Base-by-base conservation (phyloP, 352 stramenopile species). In the Salisapilia sapeloensis region DNA sequence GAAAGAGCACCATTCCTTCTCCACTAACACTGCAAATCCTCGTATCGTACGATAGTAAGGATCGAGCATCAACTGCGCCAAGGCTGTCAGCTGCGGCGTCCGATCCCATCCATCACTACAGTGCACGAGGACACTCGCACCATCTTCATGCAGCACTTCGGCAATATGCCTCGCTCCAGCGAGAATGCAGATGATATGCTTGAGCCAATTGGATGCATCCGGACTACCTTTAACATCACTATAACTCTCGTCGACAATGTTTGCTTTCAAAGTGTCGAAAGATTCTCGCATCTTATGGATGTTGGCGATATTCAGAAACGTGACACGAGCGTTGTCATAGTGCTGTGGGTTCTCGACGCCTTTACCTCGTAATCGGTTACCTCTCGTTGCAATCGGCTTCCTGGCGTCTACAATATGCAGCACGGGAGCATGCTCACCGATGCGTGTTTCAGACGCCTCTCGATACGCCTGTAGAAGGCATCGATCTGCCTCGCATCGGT, bases 1-100 rank as follows among this genome's bases (percentile, higher is more conserved):
- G n/a, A n/a, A n/a, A n/a, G n/a, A n/a, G 50, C 94, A 94, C 85
- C 96, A 99, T 35, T 99, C 95, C 49, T 99, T 99, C 63, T 99
- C 93, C 11, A 99, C 76, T 7, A 99, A 62, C 11, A 60, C 46
- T 33, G 86, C 75, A 40, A 99, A 99, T 2, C 96, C 96, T 21
- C 85, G 64, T n/a, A 96, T 45, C 6, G 95, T 99, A 23, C 96
- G 76, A 46, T 97, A 99, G 61, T 92, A 95, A 10, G 94, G 89
- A 53, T 99, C 95, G 10, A 99, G 50, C 46, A 99, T 78, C 17
- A 99, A 45, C 64, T 99, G 82, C 0, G 93, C 84, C 8, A 99
- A 56, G 14, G 77, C 72, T 1, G 84, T 71, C 40, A 99, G 95
- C 70, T 99, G 93, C 6, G 91, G 76, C 2, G 96, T 99, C n/a